A percentile compares a stretch with the other conserved stretches of the same genome.
These are phyloP conservation scores for Schizonepeta tenuifolia DNA, from an alignment of 257 asterid species.

Conservation along the genomic window DNA sequence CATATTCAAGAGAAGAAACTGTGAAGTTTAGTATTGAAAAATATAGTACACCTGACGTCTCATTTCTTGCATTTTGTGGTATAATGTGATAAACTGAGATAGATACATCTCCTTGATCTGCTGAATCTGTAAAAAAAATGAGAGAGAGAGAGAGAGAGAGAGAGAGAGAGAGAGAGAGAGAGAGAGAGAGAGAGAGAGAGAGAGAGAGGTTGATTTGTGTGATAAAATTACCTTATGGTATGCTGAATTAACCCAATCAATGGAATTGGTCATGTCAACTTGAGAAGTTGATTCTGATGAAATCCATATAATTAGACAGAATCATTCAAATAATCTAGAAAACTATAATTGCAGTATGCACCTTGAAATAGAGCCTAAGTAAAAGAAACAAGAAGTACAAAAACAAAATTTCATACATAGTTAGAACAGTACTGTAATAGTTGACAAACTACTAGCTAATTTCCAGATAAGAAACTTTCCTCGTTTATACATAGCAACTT, in stretches of 20 bases:
- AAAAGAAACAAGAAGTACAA: background rate
- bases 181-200: background rate
- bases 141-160: background rate
- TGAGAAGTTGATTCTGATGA: slow-evolving; percentile 37
- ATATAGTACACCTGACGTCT: slow-evolving; percentile 32
- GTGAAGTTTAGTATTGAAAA: background rate
- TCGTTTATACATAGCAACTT: background rate
- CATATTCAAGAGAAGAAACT: background rate
- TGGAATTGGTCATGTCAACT: slow-evolving; percentile 31
- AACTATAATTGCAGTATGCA: background rate
- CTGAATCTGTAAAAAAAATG: slow-evolving; percentile 35
- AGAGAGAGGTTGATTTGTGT: background rate
- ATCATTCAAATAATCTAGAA: slow-evolving; percentile 1
- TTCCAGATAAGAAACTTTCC: background rate
- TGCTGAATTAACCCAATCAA: slow-evolving; percentile 43
- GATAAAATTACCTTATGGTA: slow-evolving; percentile 33
- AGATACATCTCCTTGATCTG: slow-evolving; percentile 35
- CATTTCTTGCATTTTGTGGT: slow-evolving; percentile 30
- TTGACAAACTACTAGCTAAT: background rate
- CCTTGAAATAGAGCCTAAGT: background rate
- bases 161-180: background rate
- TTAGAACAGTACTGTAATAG: background rate
- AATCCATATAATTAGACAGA: slow-evolving; percentile 19
- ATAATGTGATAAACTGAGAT: slow-evolving; percentile 13
- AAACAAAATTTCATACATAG: background rate